Evolutionary conservation across 352 stramenopile species (phyloP).

Genomic region (Aphanomyces cochlioides): DNA sequence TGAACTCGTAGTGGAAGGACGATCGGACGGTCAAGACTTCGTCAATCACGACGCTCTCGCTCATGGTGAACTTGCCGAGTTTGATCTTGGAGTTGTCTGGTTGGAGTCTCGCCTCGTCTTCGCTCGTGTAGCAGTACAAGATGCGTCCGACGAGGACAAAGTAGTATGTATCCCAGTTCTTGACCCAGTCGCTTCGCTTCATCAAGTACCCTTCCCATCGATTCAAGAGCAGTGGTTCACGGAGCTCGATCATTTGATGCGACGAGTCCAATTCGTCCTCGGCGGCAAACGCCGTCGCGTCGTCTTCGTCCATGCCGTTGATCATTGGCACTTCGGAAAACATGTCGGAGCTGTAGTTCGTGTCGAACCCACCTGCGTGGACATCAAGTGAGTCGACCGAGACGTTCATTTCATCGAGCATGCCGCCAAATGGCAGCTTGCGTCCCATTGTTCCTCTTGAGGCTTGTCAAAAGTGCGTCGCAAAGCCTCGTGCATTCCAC

Average conservation of each 20-base stretch:
- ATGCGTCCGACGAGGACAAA: conserved; percentile 62
- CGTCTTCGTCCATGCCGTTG: background rate
- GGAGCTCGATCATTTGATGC: background rate
- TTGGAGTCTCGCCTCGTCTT: conserved; percentile 52
- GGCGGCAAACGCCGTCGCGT: background rate
- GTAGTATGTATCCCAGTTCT: conserved; percentile 87
- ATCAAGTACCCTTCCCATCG: conserved; percentile 77
- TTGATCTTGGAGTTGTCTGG: conserved; percentile 87
- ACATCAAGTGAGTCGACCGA: background rate
- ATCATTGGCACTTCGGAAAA: conserved; percentile 1
- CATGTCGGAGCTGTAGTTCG: background rate
- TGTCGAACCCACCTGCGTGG: background rate
- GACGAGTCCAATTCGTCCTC: background rate
- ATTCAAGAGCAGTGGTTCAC: conserved; percentile 15
- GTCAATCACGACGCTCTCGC: conserved; percentile 64
- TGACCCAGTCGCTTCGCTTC: conserved; percentile 85
- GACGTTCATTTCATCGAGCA: conserved; percentile 5
- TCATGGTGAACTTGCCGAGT: conserved; percentile 83
- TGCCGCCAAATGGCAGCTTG: background rate
- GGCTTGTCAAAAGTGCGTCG: too few relatives aligned
- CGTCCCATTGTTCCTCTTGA: background rate
- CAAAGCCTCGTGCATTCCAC: too few relatives aligned
- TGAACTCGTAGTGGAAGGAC: conserved; percentile 40
- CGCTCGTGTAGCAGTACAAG: conserved; percentile 76
- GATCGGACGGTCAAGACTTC: conserved; percentile 35